Conservation (phyloP, 441 rosid genomes). For the Mallotus japonicus region DNA sequence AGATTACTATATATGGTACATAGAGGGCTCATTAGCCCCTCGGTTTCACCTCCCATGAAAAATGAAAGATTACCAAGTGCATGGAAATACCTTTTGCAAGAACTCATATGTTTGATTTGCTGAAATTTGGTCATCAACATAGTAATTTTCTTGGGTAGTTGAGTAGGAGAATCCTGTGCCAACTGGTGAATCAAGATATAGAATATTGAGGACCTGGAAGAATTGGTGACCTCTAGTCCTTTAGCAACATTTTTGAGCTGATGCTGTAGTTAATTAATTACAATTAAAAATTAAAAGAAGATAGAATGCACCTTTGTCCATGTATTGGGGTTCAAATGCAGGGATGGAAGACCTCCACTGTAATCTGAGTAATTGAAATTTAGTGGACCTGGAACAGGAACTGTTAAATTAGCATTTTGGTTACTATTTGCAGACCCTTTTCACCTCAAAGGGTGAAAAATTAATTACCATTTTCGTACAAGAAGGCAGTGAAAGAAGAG, state of each 20-base stretch:
- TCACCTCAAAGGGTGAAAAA: too few relatives aligned
- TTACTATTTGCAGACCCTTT: too few relatives aligned
- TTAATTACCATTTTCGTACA: slow-evolving; percentile 10
- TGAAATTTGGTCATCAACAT: neutral
- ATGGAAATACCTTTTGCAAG: slow-evolving; percentile 15
- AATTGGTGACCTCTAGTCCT: too few relatives aligned
- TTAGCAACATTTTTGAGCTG: too few relatives aligned
- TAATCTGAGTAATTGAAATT: slow-evolving; percentile 8
- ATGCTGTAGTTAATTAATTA: too few relatives aligned
- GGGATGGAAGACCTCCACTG: slow-evolving; percentile 9
- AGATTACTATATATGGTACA: too few relatives aligned
- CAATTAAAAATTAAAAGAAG: too few relatives aligned
- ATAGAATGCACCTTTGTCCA: slow-evolving; percentile 13
- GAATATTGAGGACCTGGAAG: slow-evolving; percentile 5
- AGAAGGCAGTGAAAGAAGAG: slow-evolving; percentile 16
- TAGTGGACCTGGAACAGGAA: slow-evolving; percentile 1
- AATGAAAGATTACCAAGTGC: too few relatives aligned
- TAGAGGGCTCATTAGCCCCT: too few relatives aligned
- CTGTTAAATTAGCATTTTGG: too few relatives aligned
- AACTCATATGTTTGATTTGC: slow-evolving; percentile 8
- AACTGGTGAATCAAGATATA: slow-evolving; percentile 15
- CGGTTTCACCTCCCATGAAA: too few relatives aligned
- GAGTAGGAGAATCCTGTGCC: slow-evolving; percentile 20
- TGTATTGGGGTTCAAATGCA: slow-evolving; percentile 10
- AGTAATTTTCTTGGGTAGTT: slow-evolving; percentile 13